Conservation (phyloP, 805 yeast genomes). For the Metschnikowia chrysomelidarum region DNA sequence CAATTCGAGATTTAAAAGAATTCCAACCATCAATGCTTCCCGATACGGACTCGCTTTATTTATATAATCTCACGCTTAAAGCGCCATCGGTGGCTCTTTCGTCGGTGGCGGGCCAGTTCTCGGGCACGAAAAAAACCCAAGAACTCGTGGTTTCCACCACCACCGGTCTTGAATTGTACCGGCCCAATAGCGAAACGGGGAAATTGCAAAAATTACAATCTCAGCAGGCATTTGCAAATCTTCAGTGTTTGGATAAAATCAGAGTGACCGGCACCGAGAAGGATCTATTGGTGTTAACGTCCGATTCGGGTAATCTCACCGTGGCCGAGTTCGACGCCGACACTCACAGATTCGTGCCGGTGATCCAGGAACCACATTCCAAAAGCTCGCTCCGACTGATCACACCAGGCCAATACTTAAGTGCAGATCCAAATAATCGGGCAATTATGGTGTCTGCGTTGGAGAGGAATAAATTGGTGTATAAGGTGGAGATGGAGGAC, state of each 20-base stretch:
- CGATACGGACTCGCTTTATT: conserved; percentile 28
- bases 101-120: conserved; percentile 69
- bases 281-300: conserved; percentile 64
- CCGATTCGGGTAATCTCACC: conserved; percentile 76
- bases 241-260: conserved; percentile 53
- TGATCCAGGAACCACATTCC: conserved; percentile 62
- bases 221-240: conserved; percentile 55
- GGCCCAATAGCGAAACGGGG: conserved; percentile 55
- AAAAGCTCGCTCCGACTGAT: conserved; percentile 74
- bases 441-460: conserved; percentile 69
- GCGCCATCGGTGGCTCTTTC: conserved; percentile 52
- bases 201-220: conserved; percentile 41
- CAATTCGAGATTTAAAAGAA: no score
- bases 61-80: conserved; percentile 73
- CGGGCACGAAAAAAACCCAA: conserved; percentile 51
- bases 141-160: conserved; percentile 61
- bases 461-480: conserved; percentile 72
- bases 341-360: conserved; percentile 41
- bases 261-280: conserved; percentile 50
- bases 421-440: conserved; percentile 69
- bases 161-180: conserved; percentile 52
- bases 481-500: conserved; percentile 49
- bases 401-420: conserved; percentile 71
- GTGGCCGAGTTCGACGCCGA: conserved; percentile 46
- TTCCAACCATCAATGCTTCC: conserved; percentile 11